Evolutionary conservation across 345 rosid species (phyloP), one percentile per base, ranked within the genome.

Genomic region (Fremontodendron californicum): DNA sequence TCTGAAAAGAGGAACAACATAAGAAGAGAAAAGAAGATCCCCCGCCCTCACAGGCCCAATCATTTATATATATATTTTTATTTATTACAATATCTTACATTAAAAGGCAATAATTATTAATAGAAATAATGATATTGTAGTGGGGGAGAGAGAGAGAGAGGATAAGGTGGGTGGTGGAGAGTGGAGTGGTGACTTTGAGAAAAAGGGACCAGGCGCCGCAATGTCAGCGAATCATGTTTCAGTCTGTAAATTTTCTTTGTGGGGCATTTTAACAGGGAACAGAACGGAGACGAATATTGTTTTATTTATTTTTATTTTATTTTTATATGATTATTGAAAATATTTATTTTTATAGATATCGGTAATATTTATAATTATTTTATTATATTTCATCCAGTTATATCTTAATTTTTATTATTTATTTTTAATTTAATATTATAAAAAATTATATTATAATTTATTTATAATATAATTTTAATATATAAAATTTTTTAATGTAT

Each of bases 141-240:
- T 12, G 9, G n/a, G 16, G 72, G 25, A 52, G 23, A 18, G n/a
- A 55, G 0, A 49, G 58, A 61, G 45, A 61, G 67, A 45, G 25
- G 77, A 77, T 52, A 68, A 55, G 77, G 63, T 58, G 51, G 70
- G 63, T 46, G 48, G 46, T 8, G 19, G 60, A 15, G 33, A 25
- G 5, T 42, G 10, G 35, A 11, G 25, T 55, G 74, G 33, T 78
- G 74, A 75, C 51, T 29, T 66, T 31, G 52, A 65, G 79, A 46
- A 27, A 75, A 60, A 45, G 62, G 64, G 54, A 15, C 19, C 58
- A 75, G 33, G 18, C 33, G 67, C 79, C 79, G 79, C 43, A 57
- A 15, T 21, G n/a, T 19, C 55, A 40, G 67, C 75, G 58, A 77
- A 63, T 75, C 60, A 23, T 29, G 71, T 48, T 45, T 51, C 64